phyloP scores from a whole-genome alignment of 345 rosid species.

The Populus nigra region DNA sequence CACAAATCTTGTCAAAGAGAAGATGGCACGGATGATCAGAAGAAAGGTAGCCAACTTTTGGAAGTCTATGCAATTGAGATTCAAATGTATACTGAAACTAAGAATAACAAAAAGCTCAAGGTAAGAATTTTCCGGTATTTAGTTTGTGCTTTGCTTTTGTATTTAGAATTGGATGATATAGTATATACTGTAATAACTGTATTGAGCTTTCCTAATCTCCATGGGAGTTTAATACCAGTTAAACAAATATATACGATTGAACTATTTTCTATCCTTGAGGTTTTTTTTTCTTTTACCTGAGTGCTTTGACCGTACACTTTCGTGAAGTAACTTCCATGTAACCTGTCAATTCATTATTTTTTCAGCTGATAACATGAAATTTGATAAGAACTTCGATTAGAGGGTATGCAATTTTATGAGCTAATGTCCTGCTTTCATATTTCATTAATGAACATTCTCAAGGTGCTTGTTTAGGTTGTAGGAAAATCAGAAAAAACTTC shows the following conservation, averaged over 20 bases:
- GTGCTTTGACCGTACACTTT: not conserved
- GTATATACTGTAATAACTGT: not conserved
- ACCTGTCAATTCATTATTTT: not conserved
- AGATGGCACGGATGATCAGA: constrained; percentile 98
- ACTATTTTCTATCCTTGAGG: not conserved
- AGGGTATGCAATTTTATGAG: not conserved
- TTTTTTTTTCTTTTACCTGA: not conserved
- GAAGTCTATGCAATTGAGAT: constrained; percentile 98
- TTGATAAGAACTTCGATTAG: not conserved
- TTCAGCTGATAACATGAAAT: not conserved
- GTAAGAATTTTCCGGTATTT: constrained; percentile 31
- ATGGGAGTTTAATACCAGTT: not conserved
- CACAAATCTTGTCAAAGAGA: constrained; percentile 96
- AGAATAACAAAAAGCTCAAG: constrained; percentile 97
- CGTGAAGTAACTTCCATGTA: not conserved
- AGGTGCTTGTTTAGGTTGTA: too few relatives aligned
- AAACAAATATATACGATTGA: not conserved
- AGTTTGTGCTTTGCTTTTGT: not conserved
- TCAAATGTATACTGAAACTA: constrained; percentile 96
- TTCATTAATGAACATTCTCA: too few relatives aligned
- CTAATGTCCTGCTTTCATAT: not conserved
- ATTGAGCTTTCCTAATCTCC: not conserved
- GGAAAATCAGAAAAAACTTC: not conserved
- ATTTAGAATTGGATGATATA: not conserved
- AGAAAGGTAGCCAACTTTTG: constrained; percentile 98